phyloP scores from a whole-genome alignment of 1,284 basidiomycete genomes.

The Acaromyces ingoldii region DNA sequence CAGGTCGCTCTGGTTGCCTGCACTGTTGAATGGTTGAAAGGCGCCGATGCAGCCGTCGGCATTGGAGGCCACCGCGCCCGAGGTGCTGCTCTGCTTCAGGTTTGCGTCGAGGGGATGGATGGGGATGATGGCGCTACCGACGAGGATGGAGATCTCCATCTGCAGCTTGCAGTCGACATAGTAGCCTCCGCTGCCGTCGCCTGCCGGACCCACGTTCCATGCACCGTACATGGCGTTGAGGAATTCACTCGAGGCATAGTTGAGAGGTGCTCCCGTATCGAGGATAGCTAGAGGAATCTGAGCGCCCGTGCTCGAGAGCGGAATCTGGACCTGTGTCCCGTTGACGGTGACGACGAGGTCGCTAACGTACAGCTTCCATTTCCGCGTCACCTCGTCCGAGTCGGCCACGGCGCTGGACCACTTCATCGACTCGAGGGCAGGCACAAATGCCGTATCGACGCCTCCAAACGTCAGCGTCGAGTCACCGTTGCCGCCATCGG shows the following conservation, averaged over 20 bases:
- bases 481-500: conserved; percentile 37
- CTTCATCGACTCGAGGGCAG: conserved; percentile 18
- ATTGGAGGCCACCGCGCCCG: conserved; percentile 13
- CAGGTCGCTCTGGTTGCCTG: conserved; percentile 18
- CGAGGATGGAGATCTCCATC: conserved; percentile 31
- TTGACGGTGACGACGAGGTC: conserved; percentile 22
- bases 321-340: conserved; percentile 16
- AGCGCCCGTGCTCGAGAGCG: conserved; percentile 5
- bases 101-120: conserved; percentile 42
- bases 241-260: conserved; percentile 23
- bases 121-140: conserved; percentile 27
- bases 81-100: conserved; percentile 14
- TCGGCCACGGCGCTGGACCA: conserved; percentile 24
- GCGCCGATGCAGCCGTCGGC: conserved; percentile 31
- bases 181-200: conserved; percentile 28
- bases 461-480: conserved; percentile 35
- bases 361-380: conserved; percentile 31
- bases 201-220: conserved; percentile 33
- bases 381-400: conserved; percentile 27
- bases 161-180: conserved; percentile 37
- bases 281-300: conserved; percentile 16
- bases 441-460: conserved; percentile 27
- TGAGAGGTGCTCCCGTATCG: conserved; percentile 33
- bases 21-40: conserved; percentile 33
- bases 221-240: conserved; percentile 43